Conservation (phyloP, 306 rosid species). For the Cucurbita argyrosperma region DNA sequence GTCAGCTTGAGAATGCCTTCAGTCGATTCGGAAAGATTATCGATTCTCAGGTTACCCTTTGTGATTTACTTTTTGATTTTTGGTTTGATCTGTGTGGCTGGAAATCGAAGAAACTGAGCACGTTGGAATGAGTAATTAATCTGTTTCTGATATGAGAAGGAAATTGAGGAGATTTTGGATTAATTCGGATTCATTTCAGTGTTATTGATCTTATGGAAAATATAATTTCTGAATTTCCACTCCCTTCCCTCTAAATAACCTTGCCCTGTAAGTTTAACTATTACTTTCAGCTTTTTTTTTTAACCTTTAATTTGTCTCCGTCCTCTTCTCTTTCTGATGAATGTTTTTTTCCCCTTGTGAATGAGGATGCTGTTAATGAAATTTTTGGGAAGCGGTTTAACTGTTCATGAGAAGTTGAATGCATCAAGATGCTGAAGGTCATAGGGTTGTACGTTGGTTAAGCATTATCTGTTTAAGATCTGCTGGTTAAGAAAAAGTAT, state of each 20-base stretch:
- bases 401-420: slow-evolving; percentile 28
- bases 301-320: background rate
- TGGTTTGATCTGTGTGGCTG: background rate
- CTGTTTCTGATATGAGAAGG: background rate
- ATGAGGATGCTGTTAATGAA: slow-evolving; percentile 31
- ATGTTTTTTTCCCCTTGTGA: slow-evolving; percentile 16
- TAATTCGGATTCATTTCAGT: background rate
- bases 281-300: background rate
- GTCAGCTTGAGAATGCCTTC: slow-evolving; percentile 79
- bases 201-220: background rate
- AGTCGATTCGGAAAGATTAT: slow-evolving; percentile 54
- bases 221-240: background rate
- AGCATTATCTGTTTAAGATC: slow-evolving; percentile 19
- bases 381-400: slow-evolving; percentile 33
- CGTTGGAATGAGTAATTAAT: background rate
- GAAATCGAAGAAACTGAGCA: background rate
- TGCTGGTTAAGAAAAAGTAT: slow-evolving; percentile 7
- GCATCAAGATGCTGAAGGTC: slow-evolving; percentile 31
- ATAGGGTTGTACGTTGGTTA: slow-evolving; percentile 21
- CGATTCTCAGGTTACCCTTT: slow-evolving; percentile 58
- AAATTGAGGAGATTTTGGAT: background rate
- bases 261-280: background rate
- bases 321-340: background rate
- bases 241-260: background rate
- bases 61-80: background rate